Base-by-base conservation (phyloP, 495 filamentous ascomycete genomes). In the Penicillium coprophilum region DNA sequence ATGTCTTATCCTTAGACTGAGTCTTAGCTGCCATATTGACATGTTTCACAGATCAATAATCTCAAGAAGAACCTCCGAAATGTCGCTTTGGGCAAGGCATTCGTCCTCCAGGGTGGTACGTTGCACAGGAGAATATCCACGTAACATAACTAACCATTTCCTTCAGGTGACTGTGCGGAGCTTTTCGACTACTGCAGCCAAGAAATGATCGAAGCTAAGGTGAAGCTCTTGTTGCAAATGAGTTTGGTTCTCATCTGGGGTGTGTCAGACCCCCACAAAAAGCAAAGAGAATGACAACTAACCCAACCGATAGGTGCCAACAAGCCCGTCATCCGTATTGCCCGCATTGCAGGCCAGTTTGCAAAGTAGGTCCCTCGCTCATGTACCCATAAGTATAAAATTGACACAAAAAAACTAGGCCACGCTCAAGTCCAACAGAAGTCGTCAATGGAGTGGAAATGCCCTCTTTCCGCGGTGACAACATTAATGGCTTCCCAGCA, bases 131-230 rank as follows among this genome's bases (percentile, higher is more conserved):
- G 6, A 4, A 27, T 12, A 20, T 10, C 10, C 41, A 36, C 17
- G 12, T 36, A 27, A 34, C 24, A n/a, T 27, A 13, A 31, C 50
- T 61, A 39, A 58, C 38, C 20, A 36, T 15, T 10, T 19, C 11
- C 21, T 36, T 39, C 47, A 81, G 79, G 92, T 50, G 94, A 98
- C 74, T 98, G 94, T 65, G 94, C 94, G 6, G 94, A 98, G 76
- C 79, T 98, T 6, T 98, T 98, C 64, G 90, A 93, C 72, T 98
- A 98, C 80, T 98, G 94, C 71, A 85, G 91, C 63, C 86, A 91
- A 66, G 78, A 81, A 32, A 88, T 88, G 62, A 96, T 98, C 60
- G 90, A 97, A 50, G 41, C 41, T 28, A 40, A 56, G 50, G 88
- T 95, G 70, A 95, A 89, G 85, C 92, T 87, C 71, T 75, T 77